These are phyloP conservation scores for Tephrocybe sp. DNA, from an alignment of 768 basidiomycete genomes.

Conservation along the genomic window DNA sequence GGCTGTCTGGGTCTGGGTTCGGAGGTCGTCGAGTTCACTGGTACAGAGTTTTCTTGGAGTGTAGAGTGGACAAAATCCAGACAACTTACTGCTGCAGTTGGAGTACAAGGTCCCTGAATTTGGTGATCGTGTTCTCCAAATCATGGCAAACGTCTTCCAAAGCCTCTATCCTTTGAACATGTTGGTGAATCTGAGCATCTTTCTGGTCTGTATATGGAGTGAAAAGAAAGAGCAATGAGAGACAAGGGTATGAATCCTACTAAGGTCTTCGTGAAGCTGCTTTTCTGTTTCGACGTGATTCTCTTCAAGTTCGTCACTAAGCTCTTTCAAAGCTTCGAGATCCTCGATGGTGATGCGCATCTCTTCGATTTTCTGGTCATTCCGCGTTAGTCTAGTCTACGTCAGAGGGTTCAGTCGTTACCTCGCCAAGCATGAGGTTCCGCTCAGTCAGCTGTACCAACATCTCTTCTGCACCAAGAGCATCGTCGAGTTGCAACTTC, in stretches of 20 bases:
- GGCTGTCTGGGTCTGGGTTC: constrained; percentile 82
- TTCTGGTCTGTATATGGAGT: constrained; percentile 51
- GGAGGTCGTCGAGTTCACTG: constrained; percentile 85
- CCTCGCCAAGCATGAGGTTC: constrained; percentile 90
- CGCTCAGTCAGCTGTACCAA: constrained; percentile 93
- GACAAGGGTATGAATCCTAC: constrained; percentile 45
- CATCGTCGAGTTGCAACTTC: constrained; percentile 92
- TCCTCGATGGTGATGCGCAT: constrained; percentile 97
- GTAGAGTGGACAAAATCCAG: background rate
- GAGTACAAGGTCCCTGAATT: constrained; percentile 91
- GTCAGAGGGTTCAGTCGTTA: constrained; percentile 25
- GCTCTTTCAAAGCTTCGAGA: constrained; percentile 91
- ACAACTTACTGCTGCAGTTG: constrained; percentile 70
- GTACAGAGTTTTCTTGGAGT: background rate
- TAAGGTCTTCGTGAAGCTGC: constrained; percentile 84
- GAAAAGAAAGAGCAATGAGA: background rate
- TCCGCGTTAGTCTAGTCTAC: background rate
- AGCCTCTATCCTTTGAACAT: constrained; percentile 57
- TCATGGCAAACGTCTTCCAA: constrained; percentile 84
- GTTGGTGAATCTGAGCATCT: constrained; percentile 71
- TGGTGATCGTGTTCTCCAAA: constrained; percentile 82
- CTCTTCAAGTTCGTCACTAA: constrained; percentile 96
- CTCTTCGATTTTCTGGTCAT: constrained; percentile 88
- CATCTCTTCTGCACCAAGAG: constrained; percentile 94
- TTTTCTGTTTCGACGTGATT: constrained; percentile 95